Base-by-base conservation (phyloP, 495 filamentous ascomycete species). In the Opeltia flavorubescens region DNA sequence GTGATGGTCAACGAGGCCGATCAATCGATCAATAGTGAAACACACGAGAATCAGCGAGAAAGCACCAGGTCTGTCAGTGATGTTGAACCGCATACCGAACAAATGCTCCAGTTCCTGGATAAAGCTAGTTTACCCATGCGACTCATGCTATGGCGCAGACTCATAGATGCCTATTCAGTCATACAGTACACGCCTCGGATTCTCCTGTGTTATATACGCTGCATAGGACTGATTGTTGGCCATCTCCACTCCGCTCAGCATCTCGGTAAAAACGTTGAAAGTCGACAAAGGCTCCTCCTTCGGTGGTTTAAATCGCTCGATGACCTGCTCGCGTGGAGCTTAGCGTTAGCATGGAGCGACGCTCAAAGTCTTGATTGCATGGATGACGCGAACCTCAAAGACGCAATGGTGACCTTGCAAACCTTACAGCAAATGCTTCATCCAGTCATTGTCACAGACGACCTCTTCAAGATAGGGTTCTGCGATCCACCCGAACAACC, bases 141-240 rank as follows among this genome's bases (percentile, higher is more conserved):
- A 44, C 64, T 96, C 2, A 82, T 89, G 49, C 66, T 99, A 1
- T 96, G 89, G 89, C 78, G 81, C 27, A 77, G 83, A 48, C 75
- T 99, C 12, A 78, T 85, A 21, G 82, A 88, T 27, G 87, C 93
- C 1, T 96, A 99, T 55, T 75, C 76, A 50, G 73, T 72, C 26
- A 89, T 95, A 46, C 74, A 82, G 12, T 89, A 93, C 55, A 70
- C 74, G 5, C 84, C 89, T 0, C 94, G 93, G 57, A 79, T 93
- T 23, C 75, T 96, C 20, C 86, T 80, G 1, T 95, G 87, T 61
- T 76, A 84, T 52, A 68, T 96, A 30, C 77, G 80, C 48, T 88
- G 82, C 52, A 84, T 96, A 43, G 83, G 88, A 56, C 77, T 84
- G 23, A 74, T 96, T 15, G 64, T 94, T 24, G 65, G 64, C 17